A percentile compares a stretch with the other conserved stretches of the same genome.
These are phyloP conservation scores for Rhodotorula taiwanensis DNA, from an alignment of 768 basidiomycete species.

Conservation along the genomic window DNA sequence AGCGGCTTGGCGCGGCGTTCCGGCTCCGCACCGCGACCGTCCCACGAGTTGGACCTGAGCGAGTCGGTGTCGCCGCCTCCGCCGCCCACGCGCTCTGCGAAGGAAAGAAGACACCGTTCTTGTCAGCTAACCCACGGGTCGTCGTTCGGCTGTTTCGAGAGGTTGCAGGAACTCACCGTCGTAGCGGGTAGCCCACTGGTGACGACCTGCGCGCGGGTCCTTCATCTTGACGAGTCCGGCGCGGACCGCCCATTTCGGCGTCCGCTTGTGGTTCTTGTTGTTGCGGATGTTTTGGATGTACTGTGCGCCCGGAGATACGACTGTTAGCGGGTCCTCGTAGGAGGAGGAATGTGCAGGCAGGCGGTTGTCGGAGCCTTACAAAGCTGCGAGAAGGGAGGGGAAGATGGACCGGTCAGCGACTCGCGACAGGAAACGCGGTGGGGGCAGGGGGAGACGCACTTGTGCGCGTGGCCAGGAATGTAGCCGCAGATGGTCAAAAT, in stretches of 20 bases:
- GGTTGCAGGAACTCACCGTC: conserved; percentile 28
- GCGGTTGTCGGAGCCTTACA: background rate
- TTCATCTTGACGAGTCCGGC: conserved; percentile 39
- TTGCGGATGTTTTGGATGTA: conserved; percentile 41
- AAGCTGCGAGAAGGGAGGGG: background rate
- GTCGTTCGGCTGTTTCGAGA: too few species aligned
- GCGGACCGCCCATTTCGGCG: conserved; percentile 40
- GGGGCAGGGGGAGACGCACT: conserved; percentile 16
- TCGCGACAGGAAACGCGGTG: too few species aligned
- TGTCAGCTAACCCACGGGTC: too few species aligned
- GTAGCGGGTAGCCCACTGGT: conserved; percentile 40
- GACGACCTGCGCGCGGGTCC: conserved; percentile 33
- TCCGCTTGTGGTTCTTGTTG: conserved; percentile 37
- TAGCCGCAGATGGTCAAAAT: conserved; percentile 40
- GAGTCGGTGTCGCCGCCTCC: conserved; percentile 7
- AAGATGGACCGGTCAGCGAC: too few species aligned
- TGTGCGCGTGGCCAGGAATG: conserved; percentile 40
- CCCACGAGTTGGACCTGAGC: conserved; percentile 14
- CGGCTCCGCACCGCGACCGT: conserved; percentile 34
- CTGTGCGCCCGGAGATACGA: too few species aligned
- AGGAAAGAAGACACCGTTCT: background rate
- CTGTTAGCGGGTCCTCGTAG: too few species aligned
- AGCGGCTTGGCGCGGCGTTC: background rate
- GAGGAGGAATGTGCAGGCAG: too few species aligned
- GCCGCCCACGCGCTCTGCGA: conserved; percentile 18